phyloP scores from a whole-genome alignment of 2,329 filamentous ascomycete genomes.

The Diaporthe batatas region DNA sequence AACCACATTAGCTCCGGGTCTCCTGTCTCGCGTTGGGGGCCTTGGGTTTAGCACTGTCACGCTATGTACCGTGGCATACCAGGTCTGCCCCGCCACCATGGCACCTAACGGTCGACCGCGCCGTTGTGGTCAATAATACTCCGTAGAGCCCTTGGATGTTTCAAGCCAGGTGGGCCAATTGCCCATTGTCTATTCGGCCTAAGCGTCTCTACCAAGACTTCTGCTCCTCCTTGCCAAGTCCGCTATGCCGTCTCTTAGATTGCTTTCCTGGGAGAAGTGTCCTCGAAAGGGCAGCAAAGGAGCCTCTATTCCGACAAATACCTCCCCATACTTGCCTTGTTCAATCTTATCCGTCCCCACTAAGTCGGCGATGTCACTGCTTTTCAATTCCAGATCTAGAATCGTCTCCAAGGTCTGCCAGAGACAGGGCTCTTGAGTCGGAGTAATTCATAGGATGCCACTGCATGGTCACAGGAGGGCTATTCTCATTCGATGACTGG shows the following conservation, averaged over 20 bases:
- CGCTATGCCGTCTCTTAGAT: constrained; percentile 19
- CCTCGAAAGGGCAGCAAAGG: constrained; percentile 18
- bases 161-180: constrained; percentile 9
- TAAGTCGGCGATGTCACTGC: constrained; percentile 24
- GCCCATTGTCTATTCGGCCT: not conserved
- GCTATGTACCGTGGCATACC: constrained; percentile 1
- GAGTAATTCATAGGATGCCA: not conserved
- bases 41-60: constrained; percentile 12
- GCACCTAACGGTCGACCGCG: not conserved
- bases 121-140: not conserved
- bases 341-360: constrained; percentile 1
- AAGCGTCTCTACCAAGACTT: constrained; percentile 20
- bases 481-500: constrained; percentile 1
- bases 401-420: not conserved
- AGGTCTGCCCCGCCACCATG: constrained; percentile 1
- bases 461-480: not conserved
- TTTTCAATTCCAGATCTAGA: constrained; percentile 2
- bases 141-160: constrained; percentile 14
- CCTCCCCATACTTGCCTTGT: constrained; percentile 2
- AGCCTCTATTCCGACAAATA: constrained; percentile 17
- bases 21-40: constrained; percentile 6
- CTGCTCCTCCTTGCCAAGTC: constrained; percentile 30
- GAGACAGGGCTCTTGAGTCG: not conserved
- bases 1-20: not conserved
- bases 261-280: not conserved